Conservation (phyloP, 257 asterid species). For the Gardenia jasminoides region DNA sequence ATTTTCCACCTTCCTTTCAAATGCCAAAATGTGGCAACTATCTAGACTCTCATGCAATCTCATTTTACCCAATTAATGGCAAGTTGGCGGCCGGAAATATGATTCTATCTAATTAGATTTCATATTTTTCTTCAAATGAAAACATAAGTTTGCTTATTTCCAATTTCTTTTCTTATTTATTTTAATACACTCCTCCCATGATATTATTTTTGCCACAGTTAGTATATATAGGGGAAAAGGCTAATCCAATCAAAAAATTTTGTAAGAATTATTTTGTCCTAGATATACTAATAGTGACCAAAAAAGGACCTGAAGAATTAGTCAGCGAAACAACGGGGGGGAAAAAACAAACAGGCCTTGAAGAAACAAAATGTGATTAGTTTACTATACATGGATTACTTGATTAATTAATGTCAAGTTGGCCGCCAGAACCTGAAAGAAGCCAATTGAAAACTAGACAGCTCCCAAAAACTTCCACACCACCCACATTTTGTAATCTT, state of each 20-base stretch:
- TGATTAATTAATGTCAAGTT: slow-evolving; percentile 16
- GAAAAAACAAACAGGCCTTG: background rate
- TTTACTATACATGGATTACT: background rate
- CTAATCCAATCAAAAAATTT: no score
- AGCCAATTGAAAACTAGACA: slow-evolving; percentile 6
- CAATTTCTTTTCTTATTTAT: background rate
- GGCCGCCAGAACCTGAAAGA: slow-evolving; percentile 22
- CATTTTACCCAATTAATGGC: background rate
- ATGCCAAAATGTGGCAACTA: background rate
- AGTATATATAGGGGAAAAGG: background rate
- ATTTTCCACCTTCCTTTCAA: no score
- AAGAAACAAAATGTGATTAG: background rate
- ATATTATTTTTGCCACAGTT: background rate
- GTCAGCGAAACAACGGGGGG: background rate
- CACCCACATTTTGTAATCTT: background rate
- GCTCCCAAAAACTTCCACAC: slow-evolving; percentile 15
- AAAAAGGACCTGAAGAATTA: no score
- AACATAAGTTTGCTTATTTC: background rate
- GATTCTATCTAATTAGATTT: background rate
- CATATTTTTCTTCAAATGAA: background rate
- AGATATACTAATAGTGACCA: no score
- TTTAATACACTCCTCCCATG: background rate
- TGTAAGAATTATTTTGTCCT: no score
- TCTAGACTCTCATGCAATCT: background rate
- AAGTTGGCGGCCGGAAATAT: background rate